These are phyloP conservation scores for Aspergillus baeticus DNA, from an alignment of 495 filamentous ascomycete species.

Conservation along the genomic window DNA sequence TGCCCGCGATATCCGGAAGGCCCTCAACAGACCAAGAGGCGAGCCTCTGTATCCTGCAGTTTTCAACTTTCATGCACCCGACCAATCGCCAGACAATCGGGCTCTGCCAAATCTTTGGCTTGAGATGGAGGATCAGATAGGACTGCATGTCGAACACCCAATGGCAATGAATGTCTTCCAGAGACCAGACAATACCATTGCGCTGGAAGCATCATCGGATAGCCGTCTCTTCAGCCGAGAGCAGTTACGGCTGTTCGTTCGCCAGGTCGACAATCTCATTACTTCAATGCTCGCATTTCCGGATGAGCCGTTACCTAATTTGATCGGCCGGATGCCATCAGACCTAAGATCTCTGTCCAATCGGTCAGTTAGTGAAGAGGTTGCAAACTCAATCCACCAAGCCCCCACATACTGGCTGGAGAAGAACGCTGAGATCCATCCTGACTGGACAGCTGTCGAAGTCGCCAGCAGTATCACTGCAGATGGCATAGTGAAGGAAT, in stretches of 20 bases:
- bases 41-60: slow-evolving; percentile 33
- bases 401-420: slow-evolving; percentile 34
- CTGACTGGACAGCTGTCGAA: slow-evolving; percentile 42
- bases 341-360: slow-evolving; percentile 26
- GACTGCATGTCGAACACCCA: slow-evolving; percentile 34
- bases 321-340: slow-evolving; percentile 20
- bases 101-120: slow-evolving; percentile 18
- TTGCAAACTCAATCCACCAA: slow-evolving; percentile 19
- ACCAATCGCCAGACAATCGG: background rate
- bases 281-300: slow-evolving; percentile 25
- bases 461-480: slow-evolving; percentile 32
- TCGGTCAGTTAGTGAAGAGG: slow-evolving; percentile 15
- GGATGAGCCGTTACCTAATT: slow-evolving; percentile 18
- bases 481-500: slow-evolving; percentile 30
- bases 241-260: slow-evolving; percentile 29
- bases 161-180: slow-evolving; percentile 35
- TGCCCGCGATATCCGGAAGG: slow-evolving; percentile 27
- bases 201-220: slow-evolving; percentile 27
- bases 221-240: slow-evolving; percentile 22
- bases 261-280: slow-evolving; percentile 30
- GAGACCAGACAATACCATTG: slow-evolving; percentile 11
- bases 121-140: slow-evolving; percentile 25
- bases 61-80: slow-evolving; percentile 29
- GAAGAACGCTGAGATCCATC: slow-evolving; percentile 29
- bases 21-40: slow-evolving; percentile 23